Conservation (phyloP, 2,329 filamentous ascomycete species). For the Pseudocercospora musae region DNA sequence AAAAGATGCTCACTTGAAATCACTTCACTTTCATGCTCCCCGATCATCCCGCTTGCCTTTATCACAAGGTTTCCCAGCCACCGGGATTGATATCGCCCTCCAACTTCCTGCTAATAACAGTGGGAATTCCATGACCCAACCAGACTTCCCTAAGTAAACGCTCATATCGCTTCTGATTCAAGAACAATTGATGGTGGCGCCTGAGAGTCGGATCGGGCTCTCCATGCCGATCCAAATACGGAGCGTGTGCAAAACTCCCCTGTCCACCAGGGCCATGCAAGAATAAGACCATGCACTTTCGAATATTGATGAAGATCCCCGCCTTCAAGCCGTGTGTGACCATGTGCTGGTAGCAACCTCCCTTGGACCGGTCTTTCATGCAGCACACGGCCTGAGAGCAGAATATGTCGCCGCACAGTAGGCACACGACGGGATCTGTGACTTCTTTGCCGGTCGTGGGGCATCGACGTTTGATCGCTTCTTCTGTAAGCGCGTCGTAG, state of each 20-base stretch:
- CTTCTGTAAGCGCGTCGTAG: constrained; percentile 88
- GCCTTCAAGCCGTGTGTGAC: constrained; percentile 83
- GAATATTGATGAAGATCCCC: constrained; percentile 93
- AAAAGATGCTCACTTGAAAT: no score
- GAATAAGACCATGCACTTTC: constrained; percentile 90
- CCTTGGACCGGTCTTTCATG: constrained; percentile 61
- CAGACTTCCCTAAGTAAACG: constrained; percentile 80
- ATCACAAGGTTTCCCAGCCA: constrained; percentile 76
- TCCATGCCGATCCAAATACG: constrained; percentile 93
- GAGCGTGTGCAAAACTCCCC: constrained; percentile 81
- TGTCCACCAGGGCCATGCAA: constrained; percentile 60
- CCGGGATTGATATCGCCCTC: constrained; percentile 97
- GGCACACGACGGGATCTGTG: constrained; percentile 83
- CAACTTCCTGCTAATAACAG: constrained; percentile 81
- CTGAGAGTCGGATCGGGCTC: constrained; percentile 88
- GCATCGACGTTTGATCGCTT: constrained; percentile 78
- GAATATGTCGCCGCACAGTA: constrained; percentile 96
- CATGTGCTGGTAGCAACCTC: constrained; percentile 89
- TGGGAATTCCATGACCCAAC: constrained; percentile 82
- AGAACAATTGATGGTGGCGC: constrained; percentile 81
- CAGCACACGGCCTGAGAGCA: constrained; percentile 94
- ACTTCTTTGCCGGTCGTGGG: constrained; percentile 89
- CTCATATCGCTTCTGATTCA: constrained; percentile 94
- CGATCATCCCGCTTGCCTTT: not conserved
- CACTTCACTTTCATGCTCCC: no score